Evolutionary conservation across 2,329 filamentous ascomycete genomes (phyloP).

Genomic region (Phialocephala subalpina): DNA sequence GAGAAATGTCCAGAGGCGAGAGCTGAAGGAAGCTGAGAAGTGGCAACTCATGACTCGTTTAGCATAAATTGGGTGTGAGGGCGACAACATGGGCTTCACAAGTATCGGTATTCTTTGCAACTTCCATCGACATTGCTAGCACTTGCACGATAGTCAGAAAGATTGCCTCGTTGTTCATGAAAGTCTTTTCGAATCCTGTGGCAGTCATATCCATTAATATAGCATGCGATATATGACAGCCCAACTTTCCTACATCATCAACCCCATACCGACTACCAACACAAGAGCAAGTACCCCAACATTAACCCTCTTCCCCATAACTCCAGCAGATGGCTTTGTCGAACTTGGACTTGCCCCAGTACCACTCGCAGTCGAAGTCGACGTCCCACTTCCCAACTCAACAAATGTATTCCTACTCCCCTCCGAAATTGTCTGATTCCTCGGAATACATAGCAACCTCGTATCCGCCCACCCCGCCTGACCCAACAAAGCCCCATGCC

Average conservation of each 20-base stretch:
- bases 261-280: background rate
- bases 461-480: background rate
- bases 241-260: background rate
- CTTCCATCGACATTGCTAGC: no score
- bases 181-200: background rate
- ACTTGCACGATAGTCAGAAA: background rate
- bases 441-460: background rate
- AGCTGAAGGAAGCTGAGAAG: no score
- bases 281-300: background rate
- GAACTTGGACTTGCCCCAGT: background rate
- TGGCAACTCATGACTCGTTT: no score
- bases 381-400: background rate
- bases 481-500: background rate
- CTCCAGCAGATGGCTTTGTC: background rate
- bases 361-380: background rate
- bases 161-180: background rate
- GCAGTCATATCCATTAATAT: background rate
- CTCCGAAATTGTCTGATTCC: background rate
- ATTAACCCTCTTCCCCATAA: background rate
- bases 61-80: no score
- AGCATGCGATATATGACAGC: background rate
- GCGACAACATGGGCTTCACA: no score
- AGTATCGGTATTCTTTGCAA: no score
- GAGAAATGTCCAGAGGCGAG: no score
- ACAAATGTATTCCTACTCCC: background rate